Percentiles rank a stretch among this genome's conserved stretches.
Conservation (phyloP, 495 filamentous ascomycete species). For the Neurospora sp. region DNA sequence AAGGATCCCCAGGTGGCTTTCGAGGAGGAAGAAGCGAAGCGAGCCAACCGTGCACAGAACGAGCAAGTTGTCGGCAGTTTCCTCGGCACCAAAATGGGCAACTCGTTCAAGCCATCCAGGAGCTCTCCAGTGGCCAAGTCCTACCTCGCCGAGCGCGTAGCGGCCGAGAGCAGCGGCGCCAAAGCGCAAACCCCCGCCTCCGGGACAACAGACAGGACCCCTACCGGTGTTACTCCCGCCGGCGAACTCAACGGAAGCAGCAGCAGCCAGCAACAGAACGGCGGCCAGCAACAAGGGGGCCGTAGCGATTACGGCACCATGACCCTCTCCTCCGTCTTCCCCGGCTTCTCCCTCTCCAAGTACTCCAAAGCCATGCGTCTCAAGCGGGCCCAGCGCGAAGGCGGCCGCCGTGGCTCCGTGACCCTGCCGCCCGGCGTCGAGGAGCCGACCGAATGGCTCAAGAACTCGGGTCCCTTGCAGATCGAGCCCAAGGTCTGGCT, state of each 20-base stretch:
- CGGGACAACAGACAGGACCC: constrained; percentile 11
- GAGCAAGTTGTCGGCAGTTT: constrained; percentile 85
- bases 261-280: neutral
- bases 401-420: constrained; percentile 6
- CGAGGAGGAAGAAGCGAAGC: constrained; percentile 77
- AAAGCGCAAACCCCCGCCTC: constrained; percentile 7
- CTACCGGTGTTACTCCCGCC: constrained; percentile 21
- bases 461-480: constrained; percentile 79
- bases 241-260: constrained; percentile 1
- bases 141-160: constrained; percentile 38
- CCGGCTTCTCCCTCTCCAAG: constrained; percentile 62
- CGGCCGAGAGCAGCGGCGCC: constrained; percentile 22
- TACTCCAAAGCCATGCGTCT: constrained; percentile 43
- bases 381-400: constrained; percentile 22
- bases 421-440: constrained; percentile 74
- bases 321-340: constrained; percentile 50
- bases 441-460: constrained; percentile 76
- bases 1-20: constrained; percentile 87
- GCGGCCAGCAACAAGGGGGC: constrained; percentile 4
- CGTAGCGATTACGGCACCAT: constrained; percentile 30
- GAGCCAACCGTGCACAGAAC: constrained; percentile 70
- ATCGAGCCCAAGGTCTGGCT: constrained; percentile 98
- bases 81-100: constrained; percentile 36
- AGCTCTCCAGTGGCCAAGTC: constrained; percentile 53
- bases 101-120: constrained; percentile 42